Evolutionary conservation across 2,329 filamentous ascomycete species (phyloP).

Genomic region (Aspergillus nomiae): DNA sequence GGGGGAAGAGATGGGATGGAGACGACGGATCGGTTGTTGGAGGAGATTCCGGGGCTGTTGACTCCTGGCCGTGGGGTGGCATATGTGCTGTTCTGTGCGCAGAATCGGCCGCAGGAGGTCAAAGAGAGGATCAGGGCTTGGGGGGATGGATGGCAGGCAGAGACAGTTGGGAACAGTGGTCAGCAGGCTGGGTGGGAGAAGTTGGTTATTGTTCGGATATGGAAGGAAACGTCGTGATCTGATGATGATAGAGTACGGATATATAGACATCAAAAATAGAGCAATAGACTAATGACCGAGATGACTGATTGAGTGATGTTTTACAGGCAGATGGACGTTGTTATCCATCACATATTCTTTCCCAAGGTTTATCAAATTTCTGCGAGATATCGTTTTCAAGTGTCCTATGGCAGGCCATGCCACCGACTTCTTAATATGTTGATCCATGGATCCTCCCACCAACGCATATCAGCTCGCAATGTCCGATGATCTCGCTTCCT

Average conservation of each 20-base stretch:
- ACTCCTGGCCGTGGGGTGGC: constrained; percentile 70
- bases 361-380: background rate
- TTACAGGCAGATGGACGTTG: background rate
- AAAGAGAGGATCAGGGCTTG: constrained; percentile 63
- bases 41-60: constrained; percentile 66
- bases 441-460: background rate
- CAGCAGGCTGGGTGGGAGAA: constrained; percentile 93
- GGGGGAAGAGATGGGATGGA: constrained; percentile 93
- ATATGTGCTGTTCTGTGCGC: constrained; percentile 85
- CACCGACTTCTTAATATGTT: background rate
- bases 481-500: background rate
- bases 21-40: constrained; percentile 78
- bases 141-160: constrained; percentile 68
- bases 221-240: constrained; percentile 51
- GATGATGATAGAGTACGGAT: background rate
- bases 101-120: constrained; percentile 80
- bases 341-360: background rate
- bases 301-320: constrained; percentile 4
- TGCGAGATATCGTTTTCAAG: background rate
- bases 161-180: constrained; percentile 79
- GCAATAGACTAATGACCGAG: background rate
- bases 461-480: background rate
- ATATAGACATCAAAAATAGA: background rate
- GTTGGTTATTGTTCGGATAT: constrained; percentile 84
- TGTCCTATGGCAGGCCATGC: background rate